Evolutionary conservation across 164 flowering plant species (phyloP), one percentile per base, ranked within the genome.

Genomic region (Umbilicus rupestris): DNA sequence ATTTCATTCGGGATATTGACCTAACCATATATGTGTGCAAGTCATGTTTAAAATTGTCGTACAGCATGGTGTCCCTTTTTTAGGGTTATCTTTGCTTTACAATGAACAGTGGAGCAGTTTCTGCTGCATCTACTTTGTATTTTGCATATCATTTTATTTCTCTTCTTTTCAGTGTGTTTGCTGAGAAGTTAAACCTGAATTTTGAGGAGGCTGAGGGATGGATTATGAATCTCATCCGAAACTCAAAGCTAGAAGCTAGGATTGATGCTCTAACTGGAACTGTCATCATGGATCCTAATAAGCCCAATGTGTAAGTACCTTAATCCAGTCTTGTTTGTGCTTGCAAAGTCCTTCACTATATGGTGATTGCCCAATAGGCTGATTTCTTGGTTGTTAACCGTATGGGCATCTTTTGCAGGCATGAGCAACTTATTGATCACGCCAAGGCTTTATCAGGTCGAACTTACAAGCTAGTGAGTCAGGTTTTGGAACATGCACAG

Each of bases 181-280:
- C 97, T 10, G 95, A 87, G 79, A 94, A 94, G 73, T 72, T 94
- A 82, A 91, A 91, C 75, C 72, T 91, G 82, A 89, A 79, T 49
- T 82, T 80, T 70, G 98, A 91, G 44, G 98, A 94, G 66, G 97
- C 97, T 35, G 97, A 94, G 79, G 91, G 97, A 80, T 94, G 98
- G 98, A 89, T 91, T 63, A 94, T 91, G 73, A 94, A 84, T 78
- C 96, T 91, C 52, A 84, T 94, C 57, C 82, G 87, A 37, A 83
- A 80, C 76, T 87, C 97, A 67, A 94, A 91, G 76, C 93, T 89
- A 28, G 96, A 91, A 68, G 97, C 95, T 24, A 94, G 89, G 78
- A 87, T 94, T 57, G 96, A 91, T 73, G 79, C 96, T 5, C 46
- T 87, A 73, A 71, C 85, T 0, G 96, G 98, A 72, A 94, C 97